These are phyloP conservation scores for Lachancea mirantina DNA, from an alignment of 805 yeast species.

Conservation along the genomic window DNA sequence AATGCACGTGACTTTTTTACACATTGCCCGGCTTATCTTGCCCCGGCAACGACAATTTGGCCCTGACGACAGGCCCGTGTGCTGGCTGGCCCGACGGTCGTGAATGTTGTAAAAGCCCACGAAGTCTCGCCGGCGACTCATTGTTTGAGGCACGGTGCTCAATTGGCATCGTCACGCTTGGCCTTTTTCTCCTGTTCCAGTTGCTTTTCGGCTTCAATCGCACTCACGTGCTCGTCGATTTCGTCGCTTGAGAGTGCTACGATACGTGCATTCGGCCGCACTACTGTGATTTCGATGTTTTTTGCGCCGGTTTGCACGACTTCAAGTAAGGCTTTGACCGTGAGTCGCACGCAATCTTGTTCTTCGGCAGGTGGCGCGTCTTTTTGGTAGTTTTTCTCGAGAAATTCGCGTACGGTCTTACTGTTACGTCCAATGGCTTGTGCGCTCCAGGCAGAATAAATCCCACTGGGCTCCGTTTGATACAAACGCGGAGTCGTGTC, in stretches of 20 bases:
- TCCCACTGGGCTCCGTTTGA: conserved; percentile 97
- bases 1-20: too few species aligned
- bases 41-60: too few species aligned
- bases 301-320: conserved; percentile 98
- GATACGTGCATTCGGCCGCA: conserved; percentile 61
- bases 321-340: conserved; percentile 82
- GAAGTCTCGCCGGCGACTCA: too few species aligned
- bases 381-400: conserved; percentile 75
- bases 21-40: too few species aligned
- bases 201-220: conserved; percentile 82
- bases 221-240: conserved; percentile 66
- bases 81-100: too few species aligned
- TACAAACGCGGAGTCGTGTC: conserved; percentile 75
- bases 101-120: too few species aligned
- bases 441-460: conserved; percentile 96
- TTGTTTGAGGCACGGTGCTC: too few species aligned
- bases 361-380: conserved; percentile 49
- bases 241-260: conserved; percentile 59
- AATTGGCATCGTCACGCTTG: conserved; percentile 5
- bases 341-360: conserved; percentile 66
- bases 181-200: conserved; percentile 53
- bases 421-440: conserved; percentile 93
- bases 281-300: conserved; percentile 86
- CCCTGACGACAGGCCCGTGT: too few species aligned
- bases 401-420: conserved; percentile 90